Base-by-base conservation (phyloP, 768 basidiomycete species). In the Leucocoprinus leucothites region DNA sequence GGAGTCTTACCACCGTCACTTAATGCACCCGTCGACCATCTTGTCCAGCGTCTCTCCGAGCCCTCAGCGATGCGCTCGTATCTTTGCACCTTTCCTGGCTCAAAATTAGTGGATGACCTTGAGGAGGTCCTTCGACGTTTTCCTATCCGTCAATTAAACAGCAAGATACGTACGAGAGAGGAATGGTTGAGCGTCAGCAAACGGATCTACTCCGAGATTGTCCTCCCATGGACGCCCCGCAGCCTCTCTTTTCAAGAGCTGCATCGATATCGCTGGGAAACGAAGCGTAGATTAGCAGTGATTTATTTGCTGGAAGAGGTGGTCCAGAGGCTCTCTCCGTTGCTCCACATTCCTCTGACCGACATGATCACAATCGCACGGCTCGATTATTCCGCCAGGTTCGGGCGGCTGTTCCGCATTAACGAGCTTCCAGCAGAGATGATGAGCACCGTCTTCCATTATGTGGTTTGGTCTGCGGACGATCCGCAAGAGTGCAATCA, bases 371-470 rank as follows among this genome's bases (percentile, higher is more conserved):
- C 76, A 14, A 45, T 71, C 58, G 69, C 71, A 34, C 71, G 72
- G 22, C 43, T 68, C n/a, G 60, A 67, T 18, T 74, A 71, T 49
- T 54, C 63, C 18, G 49, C 65, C 9, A 60, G 59, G 9, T 72
- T 75, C 48, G 61, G 59, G 38, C 67, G 72, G 21, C 69, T 71
- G 31, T 87, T 87, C 65, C 79, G 78, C 42, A 69, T 89, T 58
- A 80, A 79, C 67, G 75, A 82, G 31, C 74, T 89, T 3, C 89
- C 88, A 2, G 65, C 73, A 26, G 89, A 91, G 64, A 82, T 90
- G 53, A 69, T 89, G 57, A 69, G 67, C 68, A 77, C 81, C 56
- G 85, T 91, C 60, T 80, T 90, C 60, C 85, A 81, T 56, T 72
- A 71, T 61, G 76, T 82, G 35, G 74, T 74, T 38, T 87, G 82